Evolutionary conservation across 2,329 filamentous ascomycete species (phyloP).

Genomic region (Verticillium tricorpus): DNA sequence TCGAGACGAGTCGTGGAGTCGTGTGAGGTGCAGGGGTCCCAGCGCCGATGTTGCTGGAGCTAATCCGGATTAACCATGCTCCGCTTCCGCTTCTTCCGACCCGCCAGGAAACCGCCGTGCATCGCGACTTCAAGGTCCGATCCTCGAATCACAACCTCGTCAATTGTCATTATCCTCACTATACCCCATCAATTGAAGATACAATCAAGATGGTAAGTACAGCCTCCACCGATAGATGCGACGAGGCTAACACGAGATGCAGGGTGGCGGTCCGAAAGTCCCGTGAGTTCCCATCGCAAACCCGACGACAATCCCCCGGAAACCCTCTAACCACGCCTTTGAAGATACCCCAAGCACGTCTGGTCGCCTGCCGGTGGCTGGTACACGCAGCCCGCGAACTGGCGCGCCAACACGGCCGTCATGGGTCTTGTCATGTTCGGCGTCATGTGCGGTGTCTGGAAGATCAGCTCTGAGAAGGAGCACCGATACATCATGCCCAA

Average conservation of each 20-base stretch:
- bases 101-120: neutral
- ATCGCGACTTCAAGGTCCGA: neutral
- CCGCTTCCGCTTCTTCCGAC: slow-evolving; percentile 10
- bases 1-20: slow-evolving; percentile 28
- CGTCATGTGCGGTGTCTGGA: slow-evolving; percentile 65
- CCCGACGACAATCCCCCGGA: slow-evolving; percentile 14
- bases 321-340: slow-evolving; percentile 8
- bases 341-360: slow-evolving; percentile 95
- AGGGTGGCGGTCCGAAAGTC: slow-evolving; percentile 72
- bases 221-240: neutral
- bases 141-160: slow-evolving; percentile 5
- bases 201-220: slow-evolving; percentile 52
- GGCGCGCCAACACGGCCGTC: slow-evolving; percentile 85
- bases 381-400: slow-evolving; percentile 93
- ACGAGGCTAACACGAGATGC: slow-evolving; percentile 32
- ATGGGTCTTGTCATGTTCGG: slow-evolving; percentile 65
- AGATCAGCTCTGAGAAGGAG: slow-evolving; percentile 69
- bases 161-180: slow-evolving; percentile 14
- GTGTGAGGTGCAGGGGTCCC: slow-evolving; percentile 20
- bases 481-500: slow-evolving; percentile 71
- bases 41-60: neutral
- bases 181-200: slow-evolving; percentile 26
- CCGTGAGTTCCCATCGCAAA: slow-evolving; percentile 39
- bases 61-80: neutral
- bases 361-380: slow-evolving; percentile 98